phyloP scores from a whole-genome alignment of 352 stramenopile species.

The Phytophthora rubi region DNA sequence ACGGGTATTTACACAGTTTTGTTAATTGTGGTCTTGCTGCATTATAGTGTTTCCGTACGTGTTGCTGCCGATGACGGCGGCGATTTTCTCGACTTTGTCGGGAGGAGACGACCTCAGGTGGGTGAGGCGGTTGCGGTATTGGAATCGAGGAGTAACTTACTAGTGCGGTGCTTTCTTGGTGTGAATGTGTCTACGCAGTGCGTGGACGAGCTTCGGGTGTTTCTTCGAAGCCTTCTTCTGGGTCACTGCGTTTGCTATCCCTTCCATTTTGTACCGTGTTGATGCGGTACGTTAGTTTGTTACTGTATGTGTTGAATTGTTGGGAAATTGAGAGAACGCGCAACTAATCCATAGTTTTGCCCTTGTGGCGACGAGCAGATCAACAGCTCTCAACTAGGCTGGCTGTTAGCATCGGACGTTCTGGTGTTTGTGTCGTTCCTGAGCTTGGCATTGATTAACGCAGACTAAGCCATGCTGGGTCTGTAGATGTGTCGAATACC shows the following conservation, averaged over 20 bases:
- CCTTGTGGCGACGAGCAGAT: constrained; percentile 42
- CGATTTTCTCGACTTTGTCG: constrained; percentile 55
- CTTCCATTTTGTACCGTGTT: constrained; percentile 69
- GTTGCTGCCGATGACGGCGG: constrained; percentile 65
- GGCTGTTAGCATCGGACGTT: constrained; percentile 64
- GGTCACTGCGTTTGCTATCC: constrained; percentile 67
- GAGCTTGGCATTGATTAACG: constrained; percentile 53
- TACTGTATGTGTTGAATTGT: background rate
- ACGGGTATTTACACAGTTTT: background rate
- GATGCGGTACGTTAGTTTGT: constrained; percentile 50
- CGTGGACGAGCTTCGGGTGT: constrained; percentile 72
- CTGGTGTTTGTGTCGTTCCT: constrained; percentile 72
- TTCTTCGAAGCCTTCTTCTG: constrained; percentile 82
- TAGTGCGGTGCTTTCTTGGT: background rate
- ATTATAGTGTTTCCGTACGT: constrained; percentile 67
- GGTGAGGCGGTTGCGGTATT: constrained; percentile 3
- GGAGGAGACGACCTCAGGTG: constrained; percentile 62
- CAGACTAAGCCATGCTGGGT: constrained; percentile 18
- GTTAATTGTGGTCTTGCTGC: background rate
- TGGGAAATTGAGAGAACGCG: background rate
- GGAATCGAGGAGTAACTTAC: background rate
- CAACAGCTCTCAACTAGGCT: constrained; percentile 61
- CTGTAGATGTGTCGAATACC: too few relatives aligned
- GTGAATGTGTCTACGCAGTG: constrained; percentile 8
- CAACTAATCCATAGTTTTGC: background rate